These are phyloP conservation scores for Magnaporthales sp. DNA, from an alignment of 2,329 filamentous ascomycete species.

Conservation along the genomic window DNA sequence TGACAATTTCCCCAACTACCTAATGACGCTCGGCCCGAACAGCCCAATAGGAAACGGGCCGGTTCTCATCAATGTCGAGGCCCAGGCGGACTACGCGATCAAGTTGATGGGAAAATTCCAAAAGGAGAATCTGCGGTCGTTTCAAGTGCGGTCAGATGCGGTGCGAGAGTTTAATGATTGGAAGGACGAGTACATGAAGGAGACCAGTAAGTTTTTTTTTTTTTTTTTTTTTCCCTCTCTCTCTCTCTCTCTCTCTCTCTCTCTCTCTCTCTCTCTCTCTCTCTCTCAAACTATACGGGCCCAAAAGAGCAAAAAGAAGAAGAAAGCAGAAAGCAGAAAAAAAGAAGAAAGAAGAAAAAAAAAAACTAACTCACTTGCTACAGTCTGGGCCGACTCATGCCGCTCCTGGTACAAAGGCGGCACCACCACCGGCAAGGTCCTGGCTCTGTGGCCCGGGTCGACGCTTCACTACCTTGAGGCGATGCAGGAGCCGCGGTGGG, in stretches of 20 bases:
- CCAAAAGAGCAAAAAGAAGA: no score
- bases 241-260: neutral
- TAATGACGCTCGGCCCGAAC: conserved; percentile 12
- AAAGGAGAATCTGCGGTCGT: conserved; percentile 24
- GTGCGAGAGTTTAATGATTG: conserved; percentile 20
- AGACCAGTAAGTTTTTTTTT: conserved; percentile 10
- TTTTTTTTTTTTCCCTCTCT: neutral
- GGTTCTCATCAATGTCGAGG: conserved; percentile 11
- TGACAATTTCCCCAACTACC: conserved; percentile 13
- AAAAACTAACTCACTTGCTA: conserved; percentile 15
- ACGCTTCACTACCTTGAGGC: conserved; percentile 16
- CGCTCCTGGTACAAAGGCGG: conserved; percentile 21
- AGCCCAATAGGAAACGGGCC: conserved; percentile 10
- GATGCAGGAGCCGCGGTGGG: conserved; percentile 19
- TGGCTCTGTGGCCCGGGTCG: conserved; percentile 17
- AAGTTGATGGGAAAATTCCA: conserved; percentile 37
- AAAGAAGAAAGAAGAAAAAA: conserved; percentile 12
- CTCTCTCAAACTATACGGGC: no score
- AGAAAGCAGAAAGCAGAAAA: conserved; percentile 19
- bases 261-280: no score
- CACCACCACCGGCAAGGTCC: conserved; percentile 14
- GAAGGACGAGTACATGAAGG: conserved; percentile 21
- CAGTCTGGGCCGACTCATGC: conserved; percentile 20
- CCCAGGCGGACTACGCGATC: conserved; percentile 26
- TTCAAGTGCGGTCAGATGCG: conserved; percentile 8